Base-by-base conservation (phyloP, 306 rosid genomes). In the Cucumis cinereus region DNA sequence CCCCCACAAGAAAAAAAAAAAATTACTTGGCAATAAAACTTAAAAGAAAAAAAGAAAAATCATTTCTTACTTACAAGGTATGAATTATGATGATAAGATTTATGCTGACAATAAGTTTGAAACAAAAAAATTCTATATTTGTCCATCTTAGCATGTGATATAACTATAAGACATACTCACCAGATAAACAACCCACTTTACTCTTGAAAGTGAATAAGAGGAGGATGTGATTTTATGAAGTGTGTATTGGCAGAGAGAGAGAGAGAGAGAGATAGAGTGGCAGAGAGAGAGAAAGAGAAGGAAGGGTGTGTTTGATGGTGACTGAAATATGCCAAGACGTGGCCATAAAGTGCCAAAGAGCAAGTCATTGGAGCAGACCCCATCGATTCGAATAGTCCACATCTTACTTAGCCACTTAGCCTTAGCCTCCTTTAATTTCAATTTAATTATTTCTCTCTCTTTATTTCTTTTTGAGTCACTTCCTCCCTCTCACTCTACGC, bases 341-440 rank as follows among this genome's bases (percentile, higher is more conserved):
- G 78, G 57, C 63, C 64, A 59, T 50, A 64, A 77, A 57, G 52
- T 74, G 84, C 63, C 71, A 70, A 70, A 64, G 56, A 49, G 43
- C 62, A 82, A 82, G 78, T 87, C 81, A 74, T 83, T 79, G 90
- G 84, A 76, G 88, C 88, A 85, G 90, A 72, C 77, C 82, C 41
- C 87, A 89, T 91, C 79, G 78, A 85, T 88, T 88, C 86, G 96
- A 76, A 77, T 77, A 73, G 98, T 93, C 96, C 80, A 80, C 83
- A 87, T 88, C 98, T 79, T 5, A 47, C 17, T 36, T 57, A 56
- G 26, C 10, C 59, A 20, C 10, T 9, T 22, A 20, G 2, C 3
- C n/a, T 53, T 16, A 53, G n/a, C 57, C 88, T 85, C 80, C 43
- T 30, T 30, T 30, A 30, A 30, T 30, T 30, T 30, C 35, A 30